Conservation (phyloP, 2,329 filamentous ascomycete species). For the Ploettnerulaceae sp. region DNA sequence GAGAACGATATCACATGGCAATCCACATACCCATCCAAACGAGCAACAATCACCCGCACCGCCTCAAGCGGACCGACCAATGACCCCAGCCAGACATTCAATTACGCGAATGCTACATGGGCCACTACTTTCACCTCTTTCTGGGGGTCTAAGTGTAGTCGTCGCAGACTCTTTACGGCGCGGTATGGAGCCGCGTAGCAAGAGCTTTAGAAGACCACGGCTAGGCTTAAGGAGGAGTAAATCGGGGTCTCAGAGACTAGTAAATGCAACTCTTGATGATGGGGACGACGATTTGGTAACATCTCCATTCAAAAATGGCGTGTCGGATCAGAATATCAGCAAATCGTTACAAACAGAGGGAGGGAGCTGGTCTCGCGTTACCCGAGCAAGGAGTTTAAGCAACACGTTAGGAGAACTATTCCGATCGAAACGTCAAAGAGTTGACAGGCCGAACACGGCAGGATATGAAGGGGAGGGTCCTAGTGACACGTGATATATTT, state of each 20-base stretch:
- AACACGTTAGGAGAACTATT: constrained; percentile 31
- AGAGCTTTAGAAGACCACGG: constrained; percentile 31
- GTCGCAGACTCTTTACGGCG: constrained; percentile 61
- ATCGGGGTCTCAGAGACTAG: constrained; percentile 27
- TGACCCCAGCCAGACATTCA: constrained; percentile 42
- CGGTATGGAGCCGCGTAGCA: constrained; percentile 38
- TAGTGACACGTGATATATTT: constrained; percentile 24
- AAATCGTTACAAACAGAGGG: constrained; percentile 21
- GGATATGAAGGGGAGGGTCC: constrained; percentile 30
- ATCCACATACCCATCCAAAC: constrained; percentile 29
- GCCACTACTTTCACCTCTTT: constrained; percentile 55
- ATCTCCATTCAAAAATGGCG: constrained; percentile 14
- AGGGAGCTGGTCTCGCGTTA: constrained; percentile 19
- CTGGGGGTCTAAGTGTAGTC: constrained; percentile 55
- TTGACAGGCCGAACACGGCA: constrained; percentile 13
- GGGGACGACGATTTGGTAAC: constrained; percentile 21
- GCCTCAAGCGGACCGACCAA: constrained; percentile 37
- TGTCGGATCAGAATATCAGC: constrained; percentile 14
- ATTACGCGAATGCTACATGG: constrained; percentile 51
- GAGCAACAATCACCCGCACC: constrained; percentile 31
- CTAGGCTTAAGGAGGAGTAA: constrained; percentile 25
- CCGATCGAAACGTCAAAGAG: constrained; percentile 20
- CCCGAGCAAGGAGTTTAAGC: constrained; percentile 30
- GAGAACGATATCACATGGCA: constrained; percentile 27
- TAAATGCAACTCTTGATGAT: constrained; percentile 12